These are phyloP conservation scores for Beauveria bassiana DNA, from an alignment of 2,329 filamentous ascomycete genomes.

Conservation along the genomic window DNA sequence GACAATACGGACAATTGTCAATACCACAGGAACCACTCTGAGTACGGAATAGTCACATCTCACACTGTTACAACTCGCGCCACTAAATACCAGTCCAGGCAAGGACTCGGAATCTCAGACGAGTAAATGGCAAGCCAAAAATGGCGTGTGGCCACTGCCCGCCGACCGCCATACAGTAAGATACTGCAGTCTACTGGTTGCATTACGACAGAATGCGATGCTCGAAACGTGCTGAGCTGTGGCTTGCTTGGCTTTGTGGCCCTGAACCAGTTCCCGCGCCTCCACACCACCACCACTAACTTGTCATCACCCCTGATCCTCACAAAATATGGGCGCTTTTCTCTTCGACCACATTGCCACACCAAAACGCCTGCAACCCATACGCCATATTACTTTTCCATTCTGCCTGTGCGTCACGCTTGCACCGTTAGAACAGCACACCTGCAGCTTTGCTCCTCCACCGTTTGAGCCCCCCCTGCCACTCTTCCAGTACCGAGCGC, in stretches of 20 bases:
- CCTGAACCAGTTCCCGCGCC: conserved; percentile 5
- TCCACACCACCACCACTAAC: conserved; percentile 9
- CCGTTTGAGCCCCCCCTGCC: not conserved
- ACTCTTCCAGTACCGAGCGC: not conserved
- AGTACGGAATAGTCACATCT: not conserved
- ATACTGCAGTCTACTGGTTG: not conserved
- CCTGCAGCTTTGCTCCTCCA: conserved; percentile 3
- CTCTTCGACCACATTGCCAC: not conserved
- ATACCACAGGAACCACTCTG: not conserved
- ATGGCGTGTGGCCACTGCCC: not conserved
- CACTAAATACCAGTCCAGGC: not conserved
- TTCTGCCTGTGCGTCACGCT: conserved; percentile 9
- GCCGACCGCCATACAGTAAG: not conserved
- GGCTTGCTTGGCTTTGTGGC: not conserved
- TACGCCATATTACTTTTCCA: conserved; percentile 5
- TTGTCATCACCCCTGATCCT: conserved; percentile 9
- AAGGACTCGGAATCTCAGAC: not conserved
- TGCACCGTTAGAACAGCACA: conserved; percentile 6
- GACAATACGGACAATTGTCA: no score
- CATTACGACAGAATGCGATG: not conserved
- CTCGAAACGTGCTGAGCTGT: not conserved
- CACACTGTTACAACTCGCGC: not conserved
- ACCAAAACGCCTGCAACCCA: conserved; percentile 4
- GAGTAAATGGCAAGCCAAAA: not conserved
- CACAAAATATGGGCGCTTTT: not conserved